Evolutionary conservation across 352 stramenopile species (phyloP), one percentile per base, ranked within the genome.

Genomic region (Pythium phragmitis): DNA sequence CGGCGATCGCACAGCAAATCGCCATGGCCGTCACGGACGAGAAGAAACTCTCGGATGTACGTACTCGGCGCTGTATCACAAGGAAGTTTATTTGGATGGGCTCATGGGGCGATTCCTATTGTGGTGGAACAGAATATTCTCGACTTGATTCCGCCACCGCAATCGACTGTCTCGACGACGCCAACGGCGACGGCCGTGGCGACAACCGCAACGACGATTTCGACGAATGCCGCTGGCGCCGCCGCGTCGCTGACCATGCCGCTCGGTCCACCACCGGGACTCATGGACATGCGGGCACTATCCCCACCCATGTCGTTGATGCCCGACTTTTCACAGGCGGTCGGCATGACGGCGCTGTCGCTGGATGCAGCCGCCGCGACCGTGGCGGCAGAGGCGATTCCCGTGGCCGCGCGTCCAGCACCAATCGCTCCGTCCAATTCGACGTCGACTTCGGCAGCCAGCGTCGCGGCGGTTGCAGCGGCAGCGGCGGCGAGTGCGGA

Each of bases 11-110:
- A 41, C 70, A 83, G 68, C 82, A 91, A 65, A 87, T 91, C 34
- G 77, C 82, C 7, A 76, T 81, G 26, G 76, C 82, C 2, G 80
- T 91, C 16, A 77, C 74, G 11, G 82, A 91, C 64, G 82, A 89
- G 60, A 88, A 89, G 63, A 91, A 91, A 57, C 77, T 91, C 13
- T 91, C 82, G 17, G 82, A 91, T 77, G 82, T 91, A 65, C 36
- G 64, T 60, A 42, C 7, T 2, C 9, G 11, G 37, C 37, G 37
- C 3, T 42, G 11, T 30, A 30, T 30, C 26, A 30, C 4, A 5
- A 5, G 37, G 11, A 3, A 42, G 14, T 42, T 17, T 42, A 14
- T 26, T 57, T 3, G 2, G 28, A 46, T 42, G 56, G 13, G 23
- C 6, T 50, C 26, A 37, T 52, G 30, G 45, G 21, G 21, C 28